Evolutionary conservation across 2,329 filamentous ascomycete genomes (phyloP), one percentile per base, ranked within the genome.

Genomic region (Microthyrium microscopicum): DNA sequence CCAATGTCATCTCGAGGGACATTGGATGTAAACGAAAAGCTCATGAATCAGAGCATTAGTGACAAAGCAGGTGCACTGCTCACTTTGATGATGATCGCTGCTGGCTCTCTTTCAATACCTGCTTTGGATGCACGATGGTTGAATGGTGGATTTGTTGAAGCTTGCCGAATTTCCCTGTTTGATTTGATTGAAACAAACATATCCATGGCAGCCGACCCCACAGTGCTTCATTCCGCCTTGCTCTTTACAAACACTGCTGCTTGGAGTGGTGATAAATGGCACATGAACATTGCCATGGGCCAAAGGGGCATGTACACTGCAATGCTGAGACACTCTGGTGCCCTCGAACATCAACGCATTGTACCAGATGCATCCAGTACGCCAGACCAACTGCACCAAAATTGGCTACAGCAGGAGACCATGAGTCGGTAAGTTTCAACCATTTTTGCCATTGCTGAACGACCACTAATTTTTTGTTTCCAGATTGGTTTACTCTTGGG

Each of bases 211-310:
- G 67, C 70, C 2, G 73, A 80, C 45, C 68, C 70, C 0, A 65
- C 70, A 3, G 68, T 75, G 0, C 58, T 80, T 28, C 66, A 73
- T 25, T 73, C 72, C 30, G 74, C 74, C 1, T 56, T 80, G 9
- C 62, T 80, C 3, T 78, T 78, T 48, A 77, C 70, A 2, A 64
- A 74, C 2, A 62, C 77, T 18, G 75, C 73, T 5, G 72, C 72
- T 1, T 81, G 76, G 76, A 77, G 74, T 46, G 76, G 76, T 29
- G 75, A 80, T 50, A 79, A 79, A 53, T 79, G 75, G 73, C 70
- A 78, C 42, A 80, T 79, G 74, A 74, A 80, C 45, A 77, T 79
- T 41, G 69, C 73, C 26, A 77, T 79, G 72, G 74, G 75, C 20
- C 76, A 79, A 50, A 64, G 73, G 30, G 72, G 72, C 37, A 79